Evolutionary conservation across 768 basidiomycete genomes (phyloP), one percentile per base, ranked within the genome.

Genomic region (Leccinum longicurvipes): DNA sequence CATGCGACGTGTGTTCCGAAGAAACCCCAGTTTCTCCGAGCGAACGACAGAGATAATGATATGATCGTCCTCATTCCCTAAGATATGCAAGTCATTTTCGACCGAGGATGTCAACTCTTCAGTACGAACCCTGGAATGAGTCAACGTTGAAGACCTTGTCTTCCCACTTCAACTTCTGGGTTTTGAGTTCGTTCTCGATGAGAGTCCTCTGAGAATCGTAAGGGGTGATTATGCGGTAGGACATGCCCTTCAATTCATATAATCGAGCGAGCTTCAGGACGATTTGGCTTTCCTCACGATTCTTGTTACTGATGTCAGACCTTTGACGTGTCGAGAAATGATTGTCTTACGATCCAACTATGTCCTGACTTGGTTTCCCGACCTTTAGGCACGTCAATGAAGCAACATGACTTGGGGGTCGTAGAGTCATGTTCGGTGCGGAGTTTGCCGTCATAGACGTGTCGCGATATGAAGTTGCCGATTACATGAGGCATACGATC

Each of bases 401-500:
- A 74, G 8, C 60, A 60, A 55, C 74, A 75, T 9, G 66, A 65
- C 19, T 70, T 64, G 3, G 70, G 36, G 39, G 75, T 63, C 3
- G 61, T 69, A 34, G 78, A 66, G 25, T 67, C 67, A 66, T 89
- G 87, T 1, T 70, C 61, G 6, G 90, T 90, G 8, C 68, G 66
- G 27, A 92, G 82, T 61, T 81, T 71, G 6, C 71, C 66, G 24
- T 79, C 67, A 74, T 93, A 93, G 15, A 93, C 77, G 11, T 74
- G 71, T 47, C 72, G 62, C 7, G 90, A 93, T 24, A 93, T 87
- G 46, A 91, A 83, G 4, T 69, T 63, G 36, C 89, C 87, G 71
- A 91, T 83, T 55, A 86, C 77, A 58, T 82, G 80, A 36, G 91
- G 91, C 88, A 93, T 90, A 5, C 91, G 85, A 62, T 93, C 91